Conservation (phyloP, 495 filamentous ascomycete genomes). For the Immersiella caudata region DNA sequence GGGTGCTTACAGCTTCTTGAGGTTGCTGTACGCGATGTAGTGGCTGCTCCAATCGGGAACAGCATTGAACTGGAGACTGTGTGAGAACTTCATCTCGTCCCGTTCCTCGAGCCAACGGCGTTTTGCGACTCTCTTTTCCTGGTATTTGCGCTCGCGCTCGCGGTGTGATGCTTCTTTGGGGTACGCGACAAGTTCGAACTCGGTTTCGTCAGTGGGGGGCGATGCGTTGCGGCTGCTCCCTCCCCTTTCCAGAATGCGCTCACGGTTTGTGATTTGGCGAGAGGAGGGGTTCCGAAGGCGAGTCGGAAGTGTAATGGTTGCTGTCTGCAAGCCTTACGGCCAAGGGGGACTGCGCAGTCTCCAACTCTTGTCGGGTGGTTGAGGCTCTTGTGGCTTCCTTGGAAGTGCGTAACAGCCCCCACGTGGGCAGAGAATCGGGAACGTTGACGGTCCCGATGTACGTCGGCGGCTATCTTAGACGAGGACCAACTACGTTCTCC, state of each 20-base stretch:
- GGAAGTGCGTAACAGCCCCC: not conserved
- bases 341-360: constrained; percentile 7
- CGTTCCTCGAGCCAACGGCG: constrained; percentile 59
- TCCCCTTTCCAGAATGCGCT: constrained; percentile 42
- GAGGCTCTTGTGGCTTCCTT: not conserved
- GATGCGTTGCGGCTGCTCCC: constrained; percentile 37
- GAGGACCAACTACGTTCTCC: not conserved
- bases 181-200: constrained; percentile 46
- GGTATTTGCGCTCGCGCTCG: not conserved
- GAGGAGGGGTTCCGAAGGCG: constrained; percentile 44
- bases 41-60: constrained; percentile 98
- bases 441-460: not conserved
- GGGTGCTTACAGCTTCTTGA: constrained; percentile 88
- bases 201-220: constrained; percentile 14
- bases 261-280: constrained; percentile 31
- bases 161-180: constrained; percentile 22
- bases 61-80: constrained; percentile 99
- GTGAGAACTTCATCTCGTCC: constrained; percentile 99
- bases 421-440: not conserved
- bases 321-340: constrained; percentile 26
- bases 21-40: constrained; percentile 96
- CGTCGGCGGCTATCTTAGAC: not conserved
- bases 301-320: constrained; percentile 44
- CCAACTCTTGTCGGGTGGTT: not conserved
- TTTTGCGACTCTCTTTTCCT: constrained; percentile 52